Conservation (phyloP, 2,329 filamentous ascomycete species). For the Botrytis tulipae region DNA sequence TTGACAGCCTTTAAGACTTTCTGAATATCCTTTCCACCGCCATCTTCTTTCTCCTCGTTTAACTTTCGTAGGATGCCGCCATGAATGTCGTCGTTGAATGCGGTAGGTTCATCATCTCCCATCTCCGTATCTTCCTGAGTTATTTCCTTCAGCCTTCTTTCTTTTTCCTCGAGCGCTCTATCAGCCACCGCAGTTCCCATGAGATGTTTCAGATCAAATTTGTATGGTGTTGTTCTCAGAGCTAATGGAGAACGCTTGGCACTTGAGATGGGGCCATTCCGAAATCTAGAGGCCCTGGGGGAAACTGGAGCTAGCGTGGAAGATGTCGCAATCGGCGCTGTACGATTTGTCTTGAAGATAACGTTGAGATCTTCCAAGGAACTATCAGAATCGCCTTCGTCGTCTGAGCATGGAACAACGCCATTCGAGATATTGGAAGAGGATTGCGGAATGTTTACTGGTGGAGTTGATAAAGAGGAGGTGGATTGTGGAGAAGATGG, state of each 20-base stretch:
- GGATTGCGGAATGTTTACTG: background rate
- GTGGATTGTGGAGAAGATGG: constrained; percentile 10
- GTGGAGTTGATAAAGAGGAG: constrained; percentile 4
- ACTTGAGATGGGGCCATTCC: constrained; percentile 24
- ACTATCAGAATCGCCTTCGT: constrained; percentile 57
- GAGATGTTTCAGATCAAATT: constrained; percentile 62
- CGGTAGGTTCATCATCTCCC: background rate
- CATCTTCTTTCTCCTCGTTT: constrained; percentile 40
- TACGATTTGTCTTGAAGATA: constrained; percentile 24
- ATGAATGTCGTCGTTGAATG: constrained; percentile 1
- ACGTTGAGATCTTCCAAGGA: constrained; percentile 53
- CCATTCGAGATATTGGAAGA: constrained; percentile 11
- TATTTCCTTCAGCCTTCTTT: constrained; percentile 42
- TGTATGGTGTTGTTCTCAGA: constrained; percentile 50
- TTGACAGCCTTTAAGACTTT: constrained; percentile 56
- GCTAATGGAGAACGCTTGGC: constrained; percentile 51
- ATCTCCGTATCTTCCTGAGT: constrained; percentile 8
- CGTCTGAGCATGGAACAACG: constrained; percentile 68
- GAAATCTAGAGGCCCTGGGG: constrained; percentile 23
- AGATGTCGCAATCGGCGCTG: constrained; percentile 22
- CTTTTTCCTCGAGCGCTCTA: constrained; percentile 57
- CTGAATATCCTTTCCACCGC: constrained; percentile 37
- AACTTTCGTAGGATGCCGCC: constrained; percentile 15
- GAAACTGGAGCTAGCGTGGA: constrained; percentile 19
- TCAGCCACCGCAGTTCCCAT: constrained; percentile 59